Evolutionary conservation across 768 basidiomycete genomes (phyloP).

Genomic region (Rhizopogon rudus): DNA sequence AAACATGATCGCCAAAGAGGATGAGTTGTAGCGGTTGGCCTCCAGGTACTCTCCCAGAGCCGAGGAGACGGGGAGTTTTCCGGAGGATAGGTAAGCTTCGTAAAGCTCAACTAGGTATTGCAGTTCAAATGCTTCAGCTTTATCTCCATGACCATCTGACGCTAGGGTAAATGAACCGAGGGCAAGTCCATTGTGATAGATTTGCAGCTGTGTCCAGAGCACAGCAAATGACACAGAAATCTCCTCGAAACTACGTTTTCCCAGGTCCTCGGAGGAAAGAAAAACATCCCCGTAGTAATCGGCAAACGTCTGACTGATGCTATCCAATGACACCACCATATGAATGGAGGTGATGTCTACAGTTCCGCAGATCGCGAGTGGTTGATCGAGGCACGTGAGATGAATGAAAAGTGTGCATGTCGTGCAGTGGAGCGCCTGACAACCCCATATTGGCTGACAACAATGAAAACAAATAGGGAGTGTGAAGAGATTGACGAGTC

Average conservation of each 20-base stretch:
- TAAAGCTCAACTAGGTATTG: constrained; percentile 48
- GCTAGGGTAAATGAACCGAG: constrained; percentile 59
- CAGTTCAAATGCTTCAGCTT: constrained; percentile 54
- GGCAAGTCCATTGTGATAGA: constrained; percentile 61
- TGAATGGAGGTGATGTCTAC: constrained; percentile 36
- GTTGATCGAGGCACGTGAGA: constrained; percentile 35
- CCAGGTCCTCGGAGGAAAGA: constrained; percentile 41
- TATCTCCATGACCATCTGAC: constrained; percentile 27
- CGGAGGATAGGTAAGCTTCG: constrained; percentile 43
- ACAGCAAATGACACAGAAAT: constrained; percentile 52
- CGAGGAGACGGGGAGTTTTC: constrained; percentile 37
- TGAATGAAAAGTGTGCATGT: constrained; percentile 62
- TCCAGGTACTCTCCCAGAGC: constrained; percentile 49
- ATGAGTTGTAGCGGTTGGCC: constrained; percentile 38
- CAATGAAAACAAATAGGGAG: constrained; percentile 69
- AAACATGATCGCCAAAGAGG: constrained; percentile 52
- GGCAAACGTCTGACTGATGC: constrained; percentile 54
- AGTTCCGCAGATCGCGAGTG: constrained; percentile 36
- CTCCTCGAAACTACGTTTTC: constrained; percentile 59
- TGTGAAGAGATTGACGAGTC: constrained; percentile 62
- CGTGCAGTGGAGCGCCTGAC: constrained; percentile 61
- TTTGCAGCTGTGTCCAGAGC: constrained; percentile 65
- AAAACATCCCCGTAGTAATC: constrained; percentile 44
- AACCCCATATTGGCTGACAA: constrained; percentile 70
- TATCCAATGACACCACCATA: constrained; percentile 46